These are phyloP conservation scores for Arthrobotrys sinensis DNA, from an alignment of 2,329 filamentous ascomycete genomes.

Conservation along the genomic window DNA sequence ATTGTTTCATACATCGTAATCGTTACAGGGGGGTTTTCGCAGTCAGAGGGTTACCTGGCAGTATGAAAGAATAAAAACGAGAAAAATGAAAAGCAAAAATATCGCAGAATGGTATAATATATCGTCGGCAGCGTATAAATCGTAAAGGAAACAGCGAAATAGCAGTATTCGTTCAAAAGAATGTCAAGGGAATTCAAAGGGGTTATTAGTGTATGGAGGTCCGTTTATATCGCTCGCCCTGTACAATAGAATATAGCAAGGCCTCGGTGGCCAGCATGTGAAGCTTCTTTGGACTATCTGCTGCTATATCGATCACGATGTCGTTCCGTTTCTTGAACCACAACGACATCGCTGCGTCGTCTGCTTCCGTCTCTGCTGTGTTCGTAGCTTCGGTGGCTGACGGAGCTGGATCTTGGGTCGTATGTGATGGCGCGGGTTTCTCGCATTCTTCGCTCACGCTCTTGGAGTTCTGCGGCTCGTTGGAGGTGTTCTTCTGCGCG, in stretches of 20 bases:
- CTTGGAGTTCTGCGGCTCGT: conserved; percentile 49
- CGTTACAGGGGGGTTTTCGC: conserved; percentile 30
- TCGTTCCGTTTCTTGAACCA: conserved; percentile 50
- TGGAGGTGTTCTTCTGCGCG: conserved; percentile 62
- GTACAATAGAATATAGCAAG: conserved; percentile 5
- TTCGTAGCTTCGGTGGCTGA: conserved; percentile 54
- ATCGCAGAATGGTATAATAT: conserved; percentile 54
- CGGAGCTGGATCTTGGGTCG: conserved; percentile 58
- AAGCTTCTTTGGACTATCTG: conserved; percentile 15
- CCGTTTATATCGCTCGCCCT: conserved; percentile 23
- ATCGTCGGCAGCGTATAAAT: conserved; percentile 40
- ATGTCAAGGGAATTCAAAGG: not conserved
- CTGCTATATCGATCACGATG: conserved; percentile 46
- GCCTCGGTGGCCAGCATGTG: not conserved
- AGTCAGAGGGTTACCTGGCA: conserved; percentile 4
- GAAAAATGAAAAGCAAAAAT: not conserved
- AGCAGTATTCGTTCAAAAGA: conserved; percentile 11
- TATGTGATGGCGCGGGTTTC: conserved; percentile 56
- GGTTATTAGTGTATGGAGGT: conserved; percentile 17
- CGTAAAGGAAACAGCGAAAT: conserved; percentile 8
- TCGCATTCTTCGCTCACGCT: conserved; percentile 44
- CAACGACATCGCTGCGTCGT: conserved; percentile 46
- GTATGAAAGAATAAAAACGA: conserved; percentile 7
- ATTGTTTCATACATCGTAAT: conserved; percentile 35
- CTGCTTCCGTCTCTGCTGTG: conserved; percentile 53